Conservation (phyloP, 2,329 filamentous ascomycete genomes). For the Emmonsiellopsis sp. region DNA sequence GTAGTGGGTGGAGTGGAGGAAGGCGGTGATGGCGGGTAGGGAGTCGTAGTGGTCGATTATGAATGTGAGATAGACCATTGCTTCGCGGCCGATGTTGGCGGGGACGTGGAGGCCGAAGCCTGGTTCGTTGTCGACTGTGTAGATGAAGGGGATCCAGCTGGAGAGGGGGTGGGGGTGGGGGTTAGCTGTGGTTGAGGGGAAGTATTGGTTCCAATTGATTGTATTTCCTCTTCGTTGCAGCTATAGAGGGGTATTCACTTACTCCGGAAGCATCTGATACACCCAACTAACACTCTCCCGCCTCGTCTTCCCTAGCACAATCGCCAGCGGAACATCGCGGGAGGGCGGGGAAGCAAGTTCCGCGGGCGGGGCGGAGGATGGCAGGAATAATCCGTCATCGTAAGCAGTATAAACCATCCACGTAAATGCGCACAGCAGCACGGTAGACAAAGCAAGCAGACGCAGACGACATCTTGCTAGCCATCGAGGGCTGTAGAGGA, state of each 20-base stretch:
- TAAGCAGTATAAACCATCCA: background rate
- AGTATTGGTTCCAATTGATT: background rate
- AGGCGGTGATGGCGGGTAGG: slow-evolving; percentile 46
- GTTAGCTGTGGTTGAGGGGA: background rate
- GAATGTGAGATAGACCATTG: slow-evolving; percentile 40
- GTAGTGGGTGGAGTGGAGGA: slow-evolving; percentile 49
- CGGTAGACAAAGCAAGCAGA: no score
- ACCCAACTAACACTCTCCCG: slow-evolving; percentile 1
- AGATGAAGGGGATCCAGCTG: slow-evolving; percentile 41
- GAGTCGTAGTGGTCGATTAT: slow-evolving; percentile 37
- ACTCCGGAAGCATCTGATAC: slow-evolving; percentile 9
- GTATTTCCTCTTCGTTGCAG: background rate
- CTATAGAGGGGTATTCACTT: slow-evolving; percentile 6
- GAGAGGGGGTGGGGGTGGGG: no score
- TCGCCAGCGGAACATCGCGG: background rate
- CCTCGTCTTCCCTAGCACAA: background rate
- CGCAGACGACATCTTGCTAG: background rate
- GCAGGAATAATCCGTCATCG: background rate
- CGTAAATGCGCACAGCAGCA: background rate
- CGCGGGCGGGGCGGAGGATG: background rate
- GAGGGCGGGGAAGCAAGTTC: background rate
- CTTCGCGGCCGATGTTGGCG: slow-evolving; percentile 38
- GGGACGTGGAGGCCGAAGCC: slow-evolving; percentile 20
- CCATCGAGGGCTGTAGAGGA: background rate
- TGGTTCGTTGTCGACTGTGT: slow-evolving; percentile 27